Base-by-base conservation (phyloP, 139 green algal genomes). In the Yamagishiella unicocca region DNA sequence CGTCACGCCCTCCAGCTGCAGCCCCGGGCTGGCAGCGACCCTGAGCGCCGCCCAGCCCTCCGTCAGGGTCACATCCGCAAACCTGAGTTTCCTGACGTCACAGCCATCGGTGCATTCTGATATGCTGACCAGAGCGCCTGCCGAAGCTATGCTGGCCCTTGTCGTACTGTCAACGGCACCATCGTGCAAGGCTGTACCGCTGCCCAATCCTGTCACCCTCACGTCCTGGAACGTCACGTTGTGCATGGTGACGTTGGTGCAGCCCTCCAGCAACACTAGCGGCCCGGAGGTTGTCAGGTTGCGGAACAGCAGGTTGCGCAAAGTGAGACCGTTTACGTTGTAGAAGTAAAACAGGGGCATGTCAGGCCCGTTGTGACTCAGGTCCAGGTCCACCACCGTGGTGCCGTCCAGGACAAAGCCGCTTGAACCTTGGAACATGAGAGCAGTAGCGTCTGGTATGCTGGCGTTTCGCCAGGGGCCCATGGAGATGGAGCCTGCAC, bases 241-340 rank as follows among this genome's bases (percentile, higher is more conserved):
- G 2, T 31, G 9, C 45, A 82, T 24, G 29, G 45, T 62, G 14
- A 82, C 73, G 73, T 82, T 35, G 7, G 29, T 37, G 50, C 73
- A 82, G 45, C 33, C 73, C 73, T 67, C 45, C 22, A 82, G n/a
- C 21, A 37, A 45, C 5, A 82, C 66, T 29, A 82, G n/a, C 14
- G 73, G 73, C 27, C 38, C 45, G 1, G 42, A 58, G 3, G 37
- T 21, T 3, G 31, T 31, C 9, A 82, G 29, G n/a, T 82, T 64
- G 0, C 73, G 45, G n/a, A 82, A 82, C 22, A 64, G 45, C 45
- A 82, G 73, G 73, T 82, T 82, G 4, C 73, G 73, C 10, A 82
- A 42, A 22, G 45, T 55, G 22, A 79, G 38, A 24, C 40, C 27
- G 38, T 33, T 38, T 14, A 79, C 4, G 5, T 33, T 14, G 4